Percentiles rank a stretch among this genome's conserved stretches.
phyloP scores from a whole-genome alignment of 129 eudicot species.

The Helichrysum umbraculigerum region DNA sequence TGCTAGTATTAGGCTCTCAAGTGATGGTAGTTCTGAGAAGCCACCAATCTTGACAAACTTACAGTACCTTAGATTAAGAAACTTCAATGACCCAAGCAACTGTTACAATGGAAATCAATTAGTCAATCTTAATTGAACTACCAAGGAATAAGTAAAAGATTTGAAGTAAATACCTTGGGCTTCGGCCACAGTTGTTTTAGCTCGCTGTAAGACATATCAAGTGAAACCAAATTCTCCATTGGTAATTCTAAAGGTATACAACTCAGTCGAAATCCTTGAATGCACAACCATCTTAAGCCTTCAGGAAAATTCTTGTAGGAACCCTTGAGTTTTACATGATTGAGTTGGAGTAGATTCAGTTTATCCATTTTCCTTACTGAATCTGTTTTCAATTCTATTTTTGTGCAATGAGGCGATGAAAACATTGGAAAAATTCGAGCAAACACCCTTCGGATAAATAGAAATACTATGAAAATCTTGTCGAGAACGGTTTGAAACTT shows the following conservation, averaged over 20 bases:
- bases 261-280: no score
- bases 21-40: conserved; percentile 20
- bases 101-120: conserved; percentile 13
- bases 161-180: conserved; percentile 16
- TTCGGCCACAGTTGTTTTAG: conserved; percentile 19
- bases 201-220: background rate
- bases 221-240: no score
- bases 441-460: background rate
- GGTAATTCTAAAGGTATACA: no score
- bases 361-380: conserved; percentile 24
- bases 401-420: background rate
- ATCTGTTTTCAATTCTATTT: background rate
- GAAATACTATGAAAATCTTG: background rate
- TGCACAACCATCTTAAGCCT: no score
- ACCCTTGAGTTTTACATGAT: conserved; percentile 6
- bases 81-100: conserved; percentile 12
- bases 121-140: background rate
- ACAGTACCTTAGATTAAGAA: no score
- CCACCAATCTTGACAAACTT: conserved; percentile 10
- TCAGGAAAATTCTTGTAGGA: no score
- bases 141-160: background rate
- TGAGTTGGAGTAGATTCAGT: conserved; percentile 28
- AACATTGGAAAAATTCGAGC: background rate
- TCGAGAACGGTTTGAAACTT: background rate
- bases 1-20: conserved; percentile 12